Conservation (phyloP, 192 early-diverging fungal genomes). For the Diversispora eburnea region DNA sequence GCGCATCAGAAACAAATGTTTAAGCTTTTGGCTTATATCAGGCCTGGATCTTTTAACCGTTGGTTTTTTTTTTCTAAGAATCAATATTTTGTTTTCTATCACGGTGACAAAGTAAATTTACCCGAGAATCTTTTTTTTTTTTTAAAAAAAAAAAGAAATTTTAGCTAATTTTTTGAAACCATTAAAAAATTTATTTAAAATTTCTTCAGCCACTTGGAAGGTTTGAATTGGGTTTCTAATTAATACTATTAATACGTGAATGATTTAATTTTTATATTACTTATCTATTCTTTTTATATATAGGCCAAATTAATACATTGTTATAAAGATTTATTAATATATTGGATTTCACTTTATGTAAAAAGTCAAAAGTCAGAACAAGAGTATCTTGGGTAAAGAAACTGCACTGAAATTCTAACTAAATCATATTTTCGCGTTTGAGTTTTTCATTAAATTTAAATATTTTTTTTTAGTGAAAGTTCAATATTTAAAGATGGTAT, state of each 20-base stretch:
- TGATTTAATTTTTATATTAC: not conserved
- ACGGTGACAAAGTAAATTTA: not conserved
- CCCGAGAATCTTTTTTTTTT: not conserved
- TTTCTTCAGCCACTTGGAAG: conserved; percentile 48
- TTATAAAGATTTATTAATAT: conserved; percentile 37
- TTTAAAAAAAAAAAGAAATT: conserved; percentile 33
- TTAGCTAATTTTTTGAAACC: conserved; percentile 39
- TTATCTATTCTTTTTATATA: not conserved
- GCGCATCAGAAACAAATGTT: conserved; percentile 46
- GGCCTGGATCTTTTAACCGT: conserved; percentile 47
- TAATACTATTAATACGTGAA: not conserved
- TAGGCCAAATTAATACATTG: conserved; percentile 45
- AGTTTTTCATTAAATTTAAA: not conserved
- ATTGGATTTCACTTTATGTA: conserved; percentile 46
- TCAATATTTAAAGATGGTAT: not conserved
- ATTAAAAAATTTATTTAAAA: conserved; percentile 35
- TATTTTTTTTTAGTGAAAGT: not conserved
- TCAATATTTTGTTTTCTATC: not conserved
- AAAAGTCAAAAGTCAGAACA: conserved; percentile 32
- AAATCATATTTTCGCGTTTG: not conserved
- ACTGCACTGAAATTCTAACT: not conserved
- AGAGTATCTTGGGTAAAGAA: conserved; percentile 32
- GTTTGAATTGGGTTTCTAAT: conserved; percentile 25
- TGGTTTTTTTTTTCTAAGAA: not conserved
- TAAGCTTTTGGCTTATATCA: conserved; percentile 42